Conservation (phyloP, 202 grass and related monocot genomes). For the Alloteropsis angusta region DNA sequence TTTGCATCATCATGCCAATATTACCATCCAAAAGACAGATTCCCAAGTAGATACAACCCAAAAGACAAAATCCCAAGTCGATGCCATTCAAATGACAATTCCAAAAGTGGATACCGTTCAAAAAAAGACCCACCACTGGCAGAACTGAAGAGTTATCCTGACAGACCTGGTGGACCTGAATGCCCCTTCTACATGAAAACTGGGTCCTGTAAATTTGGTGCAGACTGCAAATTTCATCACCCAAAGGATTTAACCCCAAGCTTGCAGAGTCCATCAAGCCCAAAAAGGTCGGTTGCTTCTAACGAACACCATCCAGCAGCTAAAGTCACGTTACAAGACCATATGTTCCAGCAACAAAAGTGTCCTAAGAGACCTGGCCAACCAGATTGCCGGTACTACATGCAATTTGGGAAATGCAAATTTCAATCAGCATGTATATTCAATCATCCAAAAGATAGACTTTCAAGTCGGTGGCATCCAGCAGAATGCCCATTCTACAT, state of each 20-base stretch:
- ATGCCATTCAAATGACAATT: background rate
- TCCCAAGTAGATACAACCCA: background rate
- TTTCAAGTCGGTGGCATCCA: slow-evolving; percentile 19
- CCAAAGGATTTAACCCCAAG: slow-evolving; percentile 26
- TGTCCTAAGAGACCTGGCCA: slow-evolving; percentile 53
- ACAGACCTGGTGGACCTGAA: slow-evolving; percentile 44
- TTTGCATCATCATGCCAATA: slow-evolving; percentile 30
- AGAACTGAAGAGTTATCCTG: slow-evolving; percentile 27
- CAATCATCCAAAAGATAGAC: slow-evolving; percentile 50
- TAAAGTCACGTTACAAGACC: background rate
- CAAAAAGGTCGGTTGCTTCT: slow-evolving; percentile 5
- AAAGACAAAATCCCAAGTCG: background rate
- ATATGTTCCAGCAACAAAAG: slow-evolving; percentile 12
- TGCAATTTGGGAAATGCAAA: slow-evolving; percentile 60
- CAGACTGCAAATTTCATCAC: slow-evolving; percentile 54
- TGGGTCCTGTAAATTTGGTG: slow-evolving; percentile 45
- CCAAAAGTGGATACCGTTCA: background rate
- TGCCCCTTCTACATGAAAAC: slow-evolving; percentile 55
- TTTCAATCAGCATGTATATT: slow-evolving; percentile 48
- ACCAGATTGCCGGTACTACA: slow-evolving; percentile 52
- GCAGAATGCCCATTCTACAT: slow-evolving; percentile 50
- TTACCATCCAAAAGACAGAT: slow-evolving; percentile 25
- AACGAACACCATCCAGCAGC: background rate
- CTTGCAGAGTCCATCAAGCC: background rate
- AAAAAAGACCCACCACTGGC: background rate